phyloP scores from a whole-genome alignment of 1,284 basidiomycete genomes.

The Boletus sp. region DNA sequence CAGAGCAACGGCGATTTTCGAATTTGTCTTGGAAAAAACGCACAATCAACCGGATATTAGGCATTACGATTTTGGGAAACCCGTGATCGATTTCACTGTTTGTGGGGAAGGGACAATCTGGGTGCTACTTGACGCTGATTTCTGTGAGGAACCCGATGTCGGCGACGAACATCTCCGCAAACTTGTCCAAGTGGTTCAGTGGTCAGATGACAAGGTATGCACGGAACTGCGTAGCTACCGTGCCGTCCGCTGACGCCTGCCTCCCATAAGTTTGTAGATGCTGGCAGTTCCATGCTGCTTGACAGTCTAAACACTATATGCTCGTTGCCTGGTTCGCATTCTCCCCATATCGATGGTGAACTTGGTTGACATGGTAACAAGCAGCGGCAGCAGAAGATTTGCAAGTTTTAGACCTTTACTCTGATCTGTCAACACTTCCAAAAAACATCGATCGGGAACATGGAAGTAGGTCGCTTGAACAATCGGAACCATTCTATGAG shows the following conservation, averaged over 20 bases:
- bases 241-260: not conserved
- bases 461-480: slow-evolving; percentile 37
- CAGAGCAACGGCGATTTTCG: slow-evolving; percentile 69
- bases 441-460: slow-evolving; percentile 52
- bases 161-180: slow-evolving; percentile 28
- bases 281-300: slow-evolving; percentile 14
- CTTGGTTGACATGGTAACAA: slow-evolving; percentile 1
- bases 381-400: slow-evolving; percentile 49
- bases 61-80: slow-evolving; percentile 49
- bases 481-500: not conserved
- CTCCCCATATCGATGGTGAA: slow-evolving; percentile 21
- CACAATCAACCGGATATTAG: slow-evolving; percentile 33
- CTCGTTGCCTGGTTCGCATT: slow-evolving; percentile 23
- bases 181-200: slow-evolving; percentile 19
- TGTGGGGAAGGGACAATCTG: slow-evolving; percentile 40
- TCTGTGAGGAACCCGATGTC: slow-evolving; percentile 34
- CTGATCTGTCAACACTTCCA: slow-evolving; percentile 54
- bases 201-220: slow-evolving; percentile 23
- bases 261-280: slow-evolving; percentile 20
- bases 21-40: slow-evolving; percentile 37
- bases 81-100: slow-evolving; percentile 58
- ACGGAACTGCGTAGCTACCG: not conserved
- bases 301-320: slow-evolving; percentile 33
- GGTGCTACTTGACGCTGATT: slow-evolving; percentile 49
- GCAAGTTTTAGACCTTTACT: slow-evolving; percentile 57